Evolutionary conservation across 176 grass and related monocot species (phyloP).

Genomic region (Thalia dealbata): DNA sequence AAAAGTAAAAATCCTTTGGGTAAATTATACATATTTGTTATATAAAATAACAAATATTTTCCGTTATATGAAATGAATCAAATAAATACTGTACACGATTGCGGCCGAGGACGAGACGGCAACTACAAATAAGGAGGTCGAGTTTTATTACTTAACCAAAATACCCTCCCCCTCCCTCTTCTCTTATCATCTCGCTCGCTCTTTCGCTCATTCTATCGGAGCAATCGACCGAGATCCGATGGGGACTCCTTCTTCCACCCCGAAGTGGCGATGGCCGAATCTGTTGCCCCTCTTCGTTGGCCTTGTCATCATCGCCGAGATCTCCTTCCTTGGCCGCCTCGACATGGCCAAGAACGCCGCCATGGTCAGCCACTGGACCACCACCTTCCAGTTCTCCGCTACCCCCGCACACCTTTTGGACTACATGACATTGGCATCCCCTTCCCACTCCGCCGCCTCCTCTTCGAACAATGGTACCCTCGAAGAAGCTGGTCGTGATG

Average conservation of each 20-base stretch:
- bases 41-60: too few species aligned
- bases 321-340: constrained; percentile 66
- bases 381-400: constrained; percentile 53
- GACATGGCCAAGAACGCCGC: constrained; percentile 87
- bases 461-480: background rate
- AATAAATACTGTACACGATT: too few species aligned
- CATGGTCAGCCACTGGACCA: constrained; percentile 66
- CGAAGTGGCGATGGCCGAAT: constrained; percentile 38
- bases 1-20: too few species aligned
- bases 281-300: constrained; percentile 59
- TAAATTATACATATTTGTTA: too few species aligned
- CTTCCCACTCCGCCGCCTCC: background rate
- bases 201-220: background rate
- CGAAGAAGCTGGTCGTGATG: background rate
- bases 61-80: too few species aligned
- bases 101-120: background rate
- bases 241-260: background rate
- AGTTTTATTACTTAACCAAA: too few species aligned
- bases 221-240: background rate
- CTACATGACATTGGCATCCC: background rate
- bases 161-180: too few species aligned
- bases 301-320: constrained; percentile 69
- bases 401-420: background rate
- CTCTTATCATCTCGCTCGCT: background rate
- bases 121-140: too few species aligned